Evolutionary conservation across 768 basidiomycete species (phyloP), one percentile per base, ranked within the genome.

Genomic region (Leccinum broughii): DNA sequence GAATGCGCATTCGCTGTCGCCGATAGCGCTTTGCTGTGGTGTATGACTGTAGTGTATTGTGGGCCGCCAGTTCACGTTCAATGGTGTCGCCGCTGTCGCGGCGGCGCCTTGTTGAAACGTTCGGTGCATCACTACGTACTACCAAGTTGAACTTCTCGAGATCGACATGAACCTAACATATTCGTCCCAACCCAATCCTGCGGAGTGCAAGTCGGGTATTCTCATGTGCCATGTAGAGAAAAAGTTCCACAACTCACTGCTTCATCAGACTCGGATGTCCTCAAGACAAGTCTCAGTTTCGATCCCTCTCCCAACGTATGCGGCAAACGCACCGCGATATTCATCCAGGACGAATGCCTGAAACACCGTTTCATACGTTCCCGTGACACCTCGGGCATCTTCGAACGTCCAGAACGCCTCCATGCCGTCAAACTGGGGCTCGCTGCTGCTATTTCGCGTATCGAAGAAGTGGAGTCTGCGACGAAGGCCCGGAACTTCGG

Each of bases 361-460:
- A 77, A 84, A 59, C 92, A 93, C 69, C 81, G 77, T 52, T 96
- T 86, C 67, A 92, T 95, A 56, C 87, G 95, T 15, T 85, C 87
- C 15, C 80, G 83, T 54, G 88, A 93, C 66, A 78, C 79, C 0
- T 92, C 90, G 1, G 78, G 80, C 50, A 87, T 97, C 56, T 85
- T 95, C n/a, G 96, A 98, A 71, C 82, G 93, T 10, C 95, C 95
- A 0, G 92, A 97, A 70, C 85, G 96, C 24, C 77, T 98, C 28
- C 84, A 88, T 53, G 95, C 95, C 0, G 85, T 98, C 54, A 85
- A 87, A 64, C 68, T 91, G 5, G 96, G 95, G 2, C 79, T 97
- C 8, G 82, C 93, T 2, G 89, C 90, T 7, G 92, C 89, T 0
- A 79, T 92, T 20, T 83, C 94, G 8, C 83, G 89, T 53, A 75